Percentiles rank a stretch among this genome's conserved stretches.
phyloP scores from a whole-genome alignment of 768 basidiomycete species.

The Lactarius pseudohatsudake region DNA sequence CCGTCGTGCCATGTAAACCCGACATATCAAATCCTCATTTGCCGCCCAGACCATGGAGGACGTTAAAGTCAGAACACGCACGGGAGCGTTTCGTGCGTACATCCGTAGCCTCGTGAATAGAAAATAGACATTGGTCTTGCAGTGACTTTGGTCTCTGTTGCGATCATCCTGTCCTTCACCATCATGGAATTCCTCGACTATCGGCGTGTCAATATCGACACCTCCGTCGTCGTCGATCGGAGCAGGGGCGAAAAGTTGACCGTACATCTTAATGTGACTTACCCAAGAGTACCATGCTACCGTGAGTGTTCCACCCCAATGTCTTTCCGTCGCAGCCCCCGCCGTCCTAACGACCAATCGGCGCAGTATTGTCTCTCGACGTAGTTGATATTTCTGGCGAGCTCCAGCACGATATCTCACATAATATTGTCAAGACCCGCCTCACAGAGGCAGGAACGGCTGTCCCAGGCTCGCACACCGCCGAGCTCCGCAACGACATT shows the following conservation, averaged over 20 bases:
- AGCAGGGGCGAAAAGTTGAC: constrained; percentile 93
- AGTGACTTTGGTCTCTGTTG: constrained; percentile 92
- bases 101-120: neutral
- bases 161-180: constrained; percentile 89
- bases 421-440: constrained; percentile 85
- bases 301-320: constrained; percentile 49
- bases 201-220: constrained; percentile 79
- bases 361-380: constrained; percentile 89
- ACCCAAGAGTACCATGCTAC: constrained; percentile 97
- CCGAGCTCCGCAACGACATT: constrained; percentile 81
- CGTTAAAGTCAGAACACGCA: constrained; percentile 98
- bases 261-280: constrained; percentile 89
- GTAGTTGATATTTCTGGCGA: constrained; percentile 99
- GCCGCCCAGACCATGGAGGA: constrained; percentile 87
- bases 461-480: constrained; percentile 54
- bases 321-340: constrained; percentile 8
- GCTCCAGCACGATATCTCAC: constrained; percentile 85
- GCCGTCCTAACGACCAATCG: neutral
- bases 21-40: neutral
- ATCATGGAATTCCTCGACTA: constrained; percentile 97
- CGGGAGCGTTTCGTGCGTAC: constrained; percentile 80
- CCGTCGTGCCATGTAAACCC: constrained; percentile 28
- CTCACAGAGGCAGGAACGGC: constrained; percentile 56
- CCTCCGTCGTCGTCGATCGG: constrained; percentile 92
- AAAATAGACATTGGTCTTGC: constrained; percentile 9